phyloP scores from a whole-genome alignment of 1,284 basidiomycete genomes.

The Fomitiporia mediterranea region DNA sequence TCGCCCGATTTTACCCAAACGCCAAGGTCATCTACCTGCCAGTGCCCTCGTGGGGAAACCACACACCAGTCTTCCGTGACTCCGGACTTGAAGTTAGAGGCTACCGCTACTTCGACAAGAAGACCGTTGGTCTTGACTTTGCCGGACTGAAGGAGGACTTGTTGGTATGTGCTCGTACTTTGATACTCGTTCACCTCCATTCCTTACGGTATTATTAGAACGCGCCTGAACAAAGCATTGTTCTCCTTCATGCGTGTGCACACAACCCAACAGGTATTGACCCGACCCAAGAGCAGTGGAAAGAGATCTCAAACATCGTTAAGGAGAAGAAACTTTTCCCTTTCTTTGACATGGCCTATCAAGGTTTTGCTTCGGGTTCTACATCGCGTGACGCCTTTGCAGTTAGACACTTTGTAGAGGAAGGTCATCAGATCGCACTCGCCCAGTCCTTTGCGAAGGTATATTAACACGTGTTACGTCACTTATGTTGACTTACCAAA shows the following conservation, averaged over 20 bases:
- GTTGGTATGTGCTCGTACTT: slow-evolving; percentile 44
- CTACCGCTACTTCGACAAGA: slow-evolving; percentile 94
- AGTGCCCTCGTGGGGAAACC: slow-evolving; percentile 96
- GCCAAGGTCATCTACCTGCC: slow-evolving; percentile 92
- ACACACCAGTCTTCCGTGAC: slow-evolving; percentile 84
- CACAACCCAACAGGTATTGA: slow-evolving; percentile 99
- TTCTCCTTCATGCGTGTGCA: slow-evolving; percentile 88
- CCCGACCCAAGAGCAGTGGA: slow-evolving; percentile 93
- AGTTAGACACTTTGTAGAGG: slow-evolving; percentile 88
- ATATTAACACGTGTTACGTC: too few species aligned
- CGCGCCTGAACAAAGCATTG: slow-evolving; percentile 74
- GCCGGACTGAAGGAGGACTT: slow-evolving; percentile 87
- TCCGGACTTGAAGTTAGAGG: slow-evolving; percentile 90
- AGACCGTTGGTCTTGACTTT: slow-evolving; percentile 92
- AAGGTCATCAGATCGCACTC: slow-evolving; percentile 84
- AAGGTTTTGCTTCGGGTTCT: slow-evolving; percentile 90
- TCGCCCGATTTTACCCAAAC: slow-evolving; percentile 86
- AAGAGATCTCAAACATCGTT: slow-evolving; percentile 83
- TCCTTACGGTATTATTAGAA: slow-evolving; percentile 42
- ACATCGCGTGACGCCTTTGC: slow-evolving; percentile 91
- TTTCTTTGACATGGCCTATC: slow-evolving; percentile 98
- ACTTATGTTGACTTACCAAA: too few species aligned
- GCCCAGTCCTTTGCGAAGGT: slow-evolving; percentile 98
- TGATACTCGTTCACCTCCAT: neutral
- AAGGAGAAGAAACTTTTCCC: slow-evolving; percentile 87